Evolutionary conservation across 192 early-diverging fungal species (phyloP).

Genomic region (Podila verticillata): DNA sequence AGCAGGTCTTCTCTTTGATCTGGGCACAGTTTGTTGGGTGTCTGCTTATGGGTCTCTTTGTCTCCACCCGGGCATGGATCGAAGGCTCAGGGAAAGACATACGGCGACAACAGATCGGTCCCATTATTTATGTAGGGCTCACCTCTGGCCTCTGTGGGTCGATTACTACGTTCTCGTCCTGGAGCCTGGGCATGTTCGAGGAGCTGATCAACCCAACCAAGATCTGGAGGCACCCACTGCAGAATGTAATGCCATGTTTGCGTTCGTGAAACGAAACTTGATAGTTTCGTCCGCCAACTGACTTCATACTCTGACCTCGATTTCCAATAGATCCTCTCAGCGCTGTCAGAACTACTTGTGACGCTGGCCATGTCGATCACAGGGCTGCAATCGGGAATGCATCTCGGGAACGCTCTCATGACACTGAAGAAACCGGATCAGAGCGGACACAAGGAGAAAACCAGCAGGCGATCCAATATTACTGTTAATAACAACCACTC

Average conservation of each 20-base stretch:
- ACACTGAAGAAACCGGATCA: neutral
- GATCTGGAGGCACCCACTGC: constrained; percentile 20
- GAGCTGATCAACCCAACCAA: constrained; percentile 51
- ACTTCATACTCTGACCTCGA: neutral
- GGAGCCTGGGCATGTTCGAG: constrained; percentile 68
- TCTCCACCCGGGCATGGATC: constrained; percentile 24
- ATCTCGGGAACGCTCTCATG: constrained; percentile 48
- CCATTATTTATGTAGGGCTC: constrained; percentile 62
- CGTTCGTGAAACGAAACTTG: neutral
- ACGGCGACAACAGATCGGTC: constrained; percentile 48
- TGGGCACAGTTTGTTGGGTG: constrained; percentile 80
- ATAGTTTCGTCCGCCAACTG: too few species aligned
- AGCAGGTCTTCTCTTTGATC: constrained; percentile 68
- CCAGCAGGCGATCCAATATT: neutral
- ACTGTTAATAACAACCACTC: neutral
- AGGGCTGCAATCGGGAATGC: constrained; percentile 57
- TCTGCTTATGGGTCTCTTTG: constrained; percentile 63
- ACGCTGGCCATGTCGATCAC: constrained; percentile 59
- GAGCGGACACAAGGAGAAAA: too few species aligned
- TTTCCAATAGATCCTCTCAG: constrained; percentile 46
- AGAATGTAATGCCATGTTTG: constrained; percentile 49
- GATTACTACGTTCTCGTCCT: constrained; percentile 85
- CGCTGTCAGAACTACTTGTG: constrained; percentile 53
- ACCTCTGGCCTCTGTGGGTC: constrained; percentile 83
- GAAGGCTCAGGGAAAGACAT: constrained; percentile 11